Conservation (phyloP, 495 filamentous ascomycete genomes). For the Neurospora pannonica region DNA sequence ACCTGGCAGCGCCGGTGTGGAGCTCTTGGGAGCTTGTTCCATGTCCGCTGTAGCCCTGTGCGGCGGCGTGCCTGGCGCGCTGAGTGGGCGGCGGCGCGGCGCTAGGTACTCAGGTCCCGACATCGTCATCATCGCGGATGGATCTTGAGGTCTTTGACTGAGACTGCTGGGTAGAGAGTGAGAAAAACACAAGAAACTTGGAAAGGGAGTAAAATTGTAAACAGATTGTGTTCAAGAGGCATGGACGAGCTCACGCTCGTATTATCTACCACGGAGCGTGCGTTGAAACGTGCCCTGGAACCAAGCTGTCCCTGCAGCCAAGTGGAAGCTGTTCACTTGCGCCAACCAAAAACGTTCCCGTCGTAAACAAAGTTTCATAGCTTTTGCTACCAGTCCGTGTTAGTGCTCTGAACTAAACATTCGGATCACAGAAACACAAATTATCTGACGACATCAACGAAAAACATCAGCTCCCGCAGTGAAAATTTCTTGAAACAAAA, state of each 20-base stretch:
- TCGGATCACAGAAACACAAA: neutral
- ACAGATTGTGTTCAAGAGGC: neutral
- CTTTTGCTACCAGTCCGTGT: neutral
- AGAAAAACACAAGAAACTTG: too few relatives aligned
- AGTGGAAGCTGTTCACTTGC: too few relatives aligned
- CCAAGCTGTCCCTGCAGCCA: neutral
- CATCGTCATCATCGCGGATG: neutral
- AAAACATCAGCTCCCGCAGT: neutral
- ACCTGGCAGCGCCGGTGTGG: neutral
- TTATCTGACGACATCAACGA: neutral
- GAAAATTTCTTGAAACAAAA: neutral
- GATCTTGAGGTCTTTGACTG: neutral
- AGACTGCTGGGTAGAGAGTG: neutral
- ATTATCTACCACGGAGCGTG: neutral
- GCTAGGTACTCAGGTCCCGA: neutral
- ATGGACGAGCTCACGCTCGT: neutral
- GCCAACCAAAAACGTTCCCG: too few relatives aligned
- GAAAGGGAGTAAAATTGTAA: neutral
- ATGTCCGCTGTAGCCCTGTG: neutral
- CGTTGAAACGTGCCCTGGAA: neutral
- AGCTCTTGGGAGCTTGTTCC: neutral
- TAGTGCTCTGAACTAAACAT: neutral
- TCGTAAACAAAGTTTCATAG: too few relatives aligned
- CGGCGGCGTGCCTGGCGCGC: too few relatives aligned
- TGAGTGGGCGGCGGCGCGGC: neutral